These are phyloP conservation scores for Kodamaea suecica DNA, from an alignment of 1,139 yeast species.

Conservation along the genomic window DNA sequence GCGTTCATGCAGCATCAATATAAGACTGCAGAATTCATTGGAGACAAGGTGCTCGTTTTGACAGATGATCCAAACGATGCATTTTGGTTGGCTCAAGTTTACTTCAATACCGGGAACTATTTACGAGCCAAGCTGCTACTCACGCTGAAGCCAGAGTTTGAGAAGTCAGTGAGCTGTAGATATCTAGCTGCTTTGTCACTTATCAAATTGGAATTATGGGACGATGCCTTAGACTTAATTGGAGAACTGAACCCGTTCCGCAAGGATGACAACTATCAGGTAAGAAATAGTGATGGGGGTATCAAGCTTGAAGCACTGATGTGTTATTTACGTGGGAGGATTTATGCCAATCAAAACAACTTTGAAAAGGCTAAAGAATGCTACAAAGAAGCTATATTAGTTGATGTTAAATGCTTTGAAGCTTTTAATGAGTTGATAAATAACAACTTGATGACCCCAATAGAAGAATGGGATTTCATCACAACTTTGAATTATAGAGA, in stretches of 20 bases:
- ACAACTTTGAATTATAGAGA: slow-evolving; percentile 65
- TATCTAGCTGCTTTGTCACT: slow-evolving; percentile 79
- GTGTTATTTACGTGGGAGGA: slow-evolving; percentile 80
- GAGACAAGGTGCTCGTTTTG: slow-evolving; percentile 81
- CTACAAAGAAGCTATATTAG: slow-evolving; percentile 79
- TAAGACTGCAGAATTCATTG: slow-evolving; percentile 85
- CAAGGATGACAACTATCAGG: slow-evolving; percentile 37
- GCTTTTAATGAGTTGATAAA: slow-evolving; percentile 80
- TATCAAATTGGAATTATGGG: slow-evolving; percentile 73
- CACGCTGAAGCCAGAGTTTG: slow-evolving; percentile 39
- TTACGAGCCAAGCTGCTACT: slow-evolving; percentile 72
- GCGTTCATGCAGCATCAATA: slow-evolving; percentile 92
- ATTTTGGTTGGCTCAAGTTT: slow-evolving; percentile 93
- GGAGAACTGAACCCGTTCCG: slow-evolving; percentile 81
- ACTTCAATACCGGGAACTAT: slow-evolving; percentile 70
- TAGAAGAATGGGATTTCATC: slow-evolving; percentile 84
- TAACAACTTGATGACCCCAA: slow-evolving; percentile 75
- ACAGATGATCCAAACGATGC: slow-evolving; percentile 90
- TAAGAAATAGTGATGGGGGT: slow-evolving; percentile 63
- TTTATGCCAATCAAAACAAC: slow-evolving; percentile 80
- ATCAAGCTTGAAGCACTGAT: slow-evolving; percentile 82
- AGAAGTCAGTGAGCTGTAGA: slow-evolving; percentile 64
- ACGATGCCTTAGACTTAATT: slow-evolving; percentile 82
- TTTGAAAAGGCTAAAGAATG: slow-evolving; percentile 86
- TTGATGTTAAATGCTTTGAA: slow-evolving; percentile 90